Percentiles rank a stretch among this genome's conserved stretches.
phyloP scores from a whole-genome alignment of 352 stramenopile genomes.

The Phytopythium oedochilum region DNA sequence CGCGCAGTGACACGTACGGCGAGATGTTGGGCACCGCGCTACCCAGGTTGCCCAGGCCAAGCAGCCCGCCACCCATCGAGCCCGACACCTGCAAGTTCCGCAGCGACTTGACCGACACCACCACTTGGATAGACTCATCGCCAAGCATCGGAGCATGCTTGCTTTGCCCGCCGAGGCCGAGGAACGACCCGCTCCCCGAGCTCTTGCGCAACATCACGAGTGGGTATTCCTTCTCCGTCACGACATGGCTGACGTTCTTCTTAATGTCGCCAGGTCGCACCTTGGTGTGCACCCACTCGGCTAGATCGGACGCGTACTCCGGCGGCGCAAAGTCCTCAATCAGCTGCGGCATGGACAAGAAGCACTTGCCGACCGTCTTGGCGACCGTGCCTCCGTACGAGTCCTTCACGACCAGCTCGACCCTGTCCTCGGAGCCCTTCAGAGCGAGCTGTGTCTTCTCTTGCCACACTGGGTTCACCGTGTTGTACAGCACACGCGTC shows the following conservation, averaged over 20 bases:
- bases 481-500: constrained; percentile 83
- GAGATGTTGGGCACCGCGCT: constrained; percentile 76
- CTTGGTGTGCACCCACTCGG: constrained; percentile 77
- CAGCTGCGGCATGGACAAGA: constrained; percentile 67
- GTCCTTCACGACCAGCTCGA: constrained; percentile 83
- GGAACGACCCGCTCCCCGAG: constrained; percentile 19
- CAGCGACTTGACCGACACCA: constrained; percentile 62
- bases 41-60: constrained; percentile 68
- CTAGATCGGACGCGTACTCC: constrained; percentile 66
- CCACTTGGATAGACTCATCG: constrained; percentile 58
- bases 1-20: constrained; percentile 72
- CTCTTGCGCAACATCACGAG: constrained; percentile 63
- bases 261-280: constrained; percentile 73
- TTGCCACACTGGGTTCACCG: constrained; percentile 76
- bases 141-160: constrained; percentile 24
- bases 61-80: constrained; percentile 57
- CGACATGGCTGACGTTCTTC: constrained; percentile 75
- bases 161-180: constrained; percentile 10
- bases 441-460: constrained; percentile 63
- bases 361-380: constrained; percentile 74
- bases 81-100: constrained; percentile 57
- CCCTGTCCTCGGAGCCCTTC: constrained; percentile 43
- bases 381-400: constrained; percentile 77
- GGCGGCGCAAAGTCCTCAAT: constrained; percentile 75
- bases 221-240: constrained; percentile 77